Evolutionary conservation across 2,329 filamentous ascomycete genomes (phyloP), one percentile per base, ranked within the genome.

Genomic region (Penicillium capsulatum): DNA sequence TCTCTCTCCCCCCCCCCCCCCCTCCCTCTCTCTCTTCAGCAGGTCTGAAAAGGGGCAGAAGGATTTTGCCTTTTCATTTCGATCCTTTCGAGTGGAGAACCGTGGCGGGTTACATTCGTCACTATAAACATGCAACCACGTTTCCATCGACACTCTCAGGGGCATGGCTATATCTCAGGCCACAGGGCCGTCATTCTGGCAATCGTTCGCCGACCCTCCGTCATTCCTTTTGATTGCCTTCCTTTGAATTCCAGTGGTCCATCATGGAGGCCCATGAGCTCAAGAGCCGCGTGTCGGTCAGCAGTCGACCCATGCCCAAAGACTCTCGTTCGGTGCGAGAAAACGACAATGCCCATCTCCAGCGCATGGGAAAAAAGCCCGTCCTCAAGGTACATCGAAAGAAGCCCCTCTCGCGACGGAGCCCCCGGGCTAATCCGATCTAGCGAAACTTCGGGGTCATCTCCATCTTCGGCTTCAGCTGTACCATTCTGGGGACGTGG

Each of bases 381-480:
- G 31, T 43, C 16, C 31, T 43, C 11, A 43, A 43, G 27, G 40
- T 34, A 17, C 15, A 26, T 14, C 8, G 5, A 11, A 13, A 5
- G 11, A 31, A 14, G 6, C 6, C n/a, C 27, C n/a, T n/a, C n/a
- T n/a, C n/a, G n/a, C n/a, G n/a, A n/a, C n/a, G n/a, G n/a, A n/a
- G n/a, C n/a, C n/a, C n/a, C n/a, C n/a, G n/a, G n/a, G n/a, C n/a
- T n/a, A n/a, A n/a, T n/a, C 9, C 30, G 19, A 26, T 2, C n/a
- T 45, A 68, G 64, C 59, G 65, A 34, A 66, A 67, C 37, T 68
- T 67, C 31, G 58, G 65, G 3, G 55, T 67, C 35, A 46, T 68
- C 34, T 67, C 65, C 3, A 66, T 64, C 15, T 54, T 67, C 20
- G 65, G 65, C 5, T 67, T 68, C 43, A 65, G 63, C 28, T 63